Evolutionary conservation across 345 rosid genomes (phyloP).

Genomic region (Arabidopsis suecica): DNA sequence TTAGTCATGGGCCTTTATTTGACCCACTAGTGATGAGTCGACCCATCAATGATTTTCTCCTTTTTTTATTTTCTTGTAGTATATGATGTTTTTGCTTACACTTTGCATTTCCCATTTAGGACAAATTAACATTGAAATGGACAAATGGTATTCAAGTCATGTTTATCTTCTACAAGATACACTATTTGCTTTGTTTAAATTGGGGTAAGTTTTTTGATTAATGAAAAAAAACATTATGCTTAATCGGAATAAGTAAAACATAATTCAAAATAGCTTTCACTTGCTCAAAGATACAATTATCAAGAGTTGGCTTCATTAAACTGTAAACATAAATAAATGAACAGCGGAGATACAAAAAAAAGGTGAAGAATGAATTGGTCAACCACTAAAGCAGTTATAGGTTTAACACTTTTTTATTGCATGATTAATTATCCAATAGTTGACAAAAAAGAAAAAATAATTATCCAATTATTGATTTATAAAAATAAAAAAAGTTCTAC

Average conservation of each 20-base stretch:
- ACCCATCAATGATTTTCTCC: neutral
- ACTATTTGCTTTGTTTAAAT: neutral
- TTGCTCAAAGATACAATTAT: neutral
- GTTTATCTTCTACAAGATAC: no score
- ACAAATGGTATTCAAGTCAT: no score
- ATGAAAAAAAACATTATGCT: no score
- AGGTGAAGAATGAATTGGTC: slow-evolving; percentile 41
- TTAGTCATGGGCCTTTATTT: neutral
- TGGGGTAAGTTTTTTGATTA: neutral
- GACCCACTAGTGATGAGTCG: slow-evolving; percentile 1
- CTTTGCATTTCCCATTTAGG: neutral
- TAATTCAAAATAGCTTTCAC: no score
- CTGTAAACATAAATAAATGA: slow-evolving; percentile 20
- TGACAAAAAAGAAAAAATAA: neutral
- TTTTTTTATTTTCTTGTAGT: neutral
- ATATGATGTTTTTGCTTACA: neutral
- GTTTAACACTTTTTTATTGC: slow-evolving; percentile 35
- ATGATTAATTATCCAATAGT: slow-evolving; percentile 20
- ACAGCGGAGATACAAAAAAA: neutral
- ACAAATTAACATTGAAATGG: no score
- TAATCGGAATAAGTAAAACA: no score
- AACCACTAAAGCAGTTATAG: slow-evolving; percentile 40
- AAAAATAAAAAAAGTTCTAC: neutral
- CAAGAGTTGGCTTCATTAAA: slow-evolving; percentile 1
- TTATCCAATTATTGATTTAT: slow-evolving; percentile 10